phyloP scores from a whole-genome alignment of 768 basidiomycete species.

The Auricularia heimuer region DNA sequence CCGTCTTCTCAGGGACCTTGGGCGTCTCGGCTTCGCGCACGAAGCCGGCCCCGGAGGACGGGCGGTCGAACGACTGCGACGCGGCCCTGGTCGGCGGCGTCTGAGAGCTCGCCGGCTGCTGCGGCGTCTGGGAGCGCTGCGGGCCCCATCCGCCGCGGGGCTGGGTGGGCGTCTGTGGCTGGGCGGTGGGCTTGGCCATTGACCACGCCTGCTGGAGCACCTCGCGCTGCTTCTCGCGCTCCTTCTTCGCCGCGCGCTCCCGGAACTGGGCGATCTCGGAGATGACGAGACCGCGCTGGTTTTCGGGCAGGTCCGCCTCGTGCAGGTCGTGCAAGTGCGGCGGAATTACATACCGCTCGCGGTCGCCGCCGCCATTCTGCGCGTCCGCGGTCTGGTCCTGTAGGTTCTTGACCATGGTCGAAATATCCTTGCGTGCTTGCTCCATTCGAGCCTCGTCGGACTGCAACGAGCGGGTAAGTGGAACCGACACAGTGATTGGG shows the following conservation, averaged over 20 bases:
- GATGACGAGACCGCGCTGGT: slow-evolving; percentile 80
- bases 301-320: slow-evolving; percentile 93
- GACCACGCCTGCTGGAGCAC: slow-evolving; percentile 16
- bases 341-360: slow-evolving; percentile 83
- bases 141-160: slow-evolving; percentile 80
- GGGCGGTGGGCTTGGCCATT: not conserved
- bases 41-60: slow-evolving; percentile 67
- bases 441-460: slow-evolving; percentile 57
- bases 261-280: slow-evolving; percentile 95
- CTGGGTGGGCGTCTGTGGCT: slow-evolving; percentile 43
- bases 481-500: slow-evolving; percentile 1
- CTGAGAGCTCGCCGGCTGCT: slow-evolving; percentile 10
- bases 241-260: slow-evolving; percentile 84
- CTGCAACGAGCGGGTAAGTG: slow-evolving; percentile 28
- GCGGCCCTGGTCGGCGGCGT: not conserved
- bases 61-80: slow-evolving; percentile 32
- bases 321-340: slow-evolving; percentile 96
- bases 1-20: slow-evolving; percentile 49
- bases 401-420: slow-evolving; percentile 59
- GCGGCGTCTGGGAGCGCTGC: slow-evolving; percentile 34
- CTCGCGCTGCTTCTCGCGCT: slow-evolving; percentile 81
- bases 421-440: slow-evolving; percentile 54
- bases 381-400: slow-evolving; percentile 64
- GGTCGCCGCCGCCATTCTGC: slow-evolving; percentile 62
- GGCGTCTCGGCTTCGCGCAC: slow-evolving; percentile 41